Base-by-base conservation (phyloP, 139 green algal genomes). In the Coelastrella sp. region DNA sequence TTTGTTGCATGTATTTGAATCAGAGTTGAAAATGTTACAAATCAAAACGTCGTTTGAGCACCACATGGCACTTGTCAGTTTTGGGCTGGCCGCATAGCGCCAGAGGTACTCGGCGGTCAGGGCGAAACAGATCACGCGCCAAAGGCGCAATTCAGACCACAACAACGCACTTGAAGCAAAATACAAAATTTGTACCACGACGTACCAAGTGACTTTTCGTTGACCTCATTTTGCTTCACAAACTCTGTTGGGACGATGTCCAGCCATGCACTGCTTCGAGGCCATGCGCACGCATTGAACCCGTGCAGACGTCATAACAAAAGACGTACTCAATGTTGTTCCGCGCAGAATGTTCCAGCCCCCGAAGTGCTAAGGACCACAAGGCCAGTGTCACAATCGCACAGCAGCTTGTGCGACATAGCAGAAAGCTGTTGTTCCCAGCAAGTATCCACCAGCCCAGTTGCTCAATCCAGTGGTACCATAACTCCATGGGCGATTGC, bases 341-440 rank as follows among this genome's bases (percentile, higher is more conserved):
- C 53, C n/a, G n/a, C 75, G 25, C 75, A 82, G 21, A 30, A 15
- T 1, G 21, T 27, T 34, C 8, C 51, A 53, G 53, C 30, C 4
- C 75, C 75, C 27, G 75, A 82, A 40, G 51, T 41, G 4, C 19
- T 71, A 25, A 43, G 27, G 21, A 72, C 34, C 53, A 71, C 35
- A 19, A 34, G 75, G 8, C 75, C 75, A 38, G 35, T 82, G 35
- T 32, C 25, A 37, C 45, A 67, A 40, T 32, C 17, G 25, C 62
- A 35, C 40, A 82, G 75, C 75, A 82, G 75, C 78, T 38, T 84
- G 60, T 21, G 25, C 23, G 78, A 84, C 45, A 25, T 84, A 45
- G 78, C 78, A 30, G 62, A 77, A 41, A 60, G 41, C 19, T 84
- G 62, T 41, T 77, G 41, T 41, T 60, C 57, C 11, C 75, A 82